Percentiles rank a stretch among this genome's conserved stretches.
These are phyloP conservation scores for Eurotiales sp. DNA, from an alignment of 2,329 filamentous ascomycete genomes.

Conservation along the genomic window DNA sequence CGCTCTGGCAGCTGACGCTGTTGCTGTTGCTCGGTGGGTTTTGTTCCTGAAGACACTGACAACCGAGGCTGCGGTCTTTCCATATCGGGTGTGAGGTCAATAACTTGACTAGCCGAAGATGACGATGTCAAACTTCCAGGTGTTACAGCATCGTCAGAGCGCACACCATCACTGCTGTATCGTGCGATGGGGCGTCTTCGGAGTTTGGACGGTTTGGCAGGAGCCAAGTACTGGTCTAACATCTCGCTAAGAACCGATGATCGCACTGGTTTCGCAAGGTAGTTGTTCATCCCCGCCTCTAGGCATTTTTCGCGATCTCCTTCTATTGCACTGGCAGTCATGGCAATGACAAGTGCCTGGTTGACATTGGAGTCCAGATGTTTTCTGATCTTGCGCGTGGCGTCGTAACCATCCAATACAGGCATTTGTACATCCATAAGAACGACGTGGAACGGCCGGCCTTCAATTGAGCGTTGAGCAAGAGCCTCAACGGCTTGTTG, in stretches of 20 bases:
- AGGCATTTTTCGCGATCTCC: conserved; percentile 92
- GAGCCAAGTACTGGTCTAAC: conserved; percentile 64
- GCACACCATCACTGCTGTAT: conserved; percentile 25
- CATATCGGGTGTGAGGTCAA: conserved; percentile 11
- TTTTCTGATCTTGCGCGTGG: conserved; percentile 75
- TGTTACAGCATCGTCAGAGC: conserved; percentile 20
- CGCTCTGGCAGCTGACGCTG: neutral
- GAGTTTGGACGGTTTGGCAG: conserved; percentile 38
- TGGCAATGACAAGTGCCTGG: conserved; percentile 87
- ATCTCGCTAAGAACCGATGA: conserved; percentile 82
- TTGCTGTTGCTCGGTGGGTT: neutral
- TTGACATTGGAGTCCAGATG: conserved; percentile 73
- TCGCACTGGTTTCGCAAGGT: conserved; percentile 90
- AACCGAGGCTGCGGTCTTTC: conserved; percentile 5
- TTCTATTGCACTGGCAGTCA: conserved; percentile 93
- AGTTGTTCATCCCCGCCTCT: conserved; percentile 97
- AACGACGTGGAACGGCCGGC: conserved; percentile 79
- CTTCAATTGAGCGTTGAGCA: conserved; percentile 66
- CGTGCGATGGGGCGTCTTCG: conserved; percentile 28
- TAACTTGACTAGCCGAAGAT: conserved; percentile 23
- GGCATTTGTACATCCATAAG: conserved; percentile 98
- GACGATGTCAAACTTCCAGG: conserved; percentile 25
- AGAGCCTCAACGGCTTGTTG: conserved; percentile 82
- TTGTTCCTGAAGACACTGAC: neutral
- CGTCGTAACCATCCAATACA: conserved; percentile 86